Evolutionary conservation across 164 flowering plant genomes (phyloP).

Genomic region (Malania oleifera): DNA sequence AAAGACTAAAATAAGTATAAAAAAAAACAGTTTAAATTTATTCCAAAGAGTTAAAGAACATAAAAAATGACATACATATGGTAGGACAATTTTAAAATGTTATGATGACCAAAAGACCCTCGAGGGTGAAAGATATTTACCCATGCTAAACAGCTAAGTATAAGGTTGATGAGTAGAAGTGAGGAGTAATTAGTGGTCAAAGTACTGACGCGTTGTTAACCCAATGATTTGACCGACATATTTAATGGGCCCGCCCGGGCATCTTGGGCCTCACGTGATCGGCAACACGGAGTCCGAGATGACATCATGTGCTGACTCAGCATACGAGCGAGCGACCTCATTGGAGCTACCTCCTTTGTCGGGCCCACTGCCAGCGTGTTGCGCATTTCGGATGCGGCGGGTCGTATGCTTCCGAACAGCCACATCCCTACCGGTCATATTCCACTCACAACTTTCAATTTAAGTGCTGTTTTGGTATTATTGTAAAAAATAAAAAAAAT

Average conservation of each 20-base stretch:
- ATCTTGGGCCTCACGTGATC: conserved; percentile 43
- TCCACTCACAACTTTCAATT: neutral
- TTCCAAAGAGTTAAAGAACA: neutral
- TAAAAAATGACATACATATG: too few relatives aligned
- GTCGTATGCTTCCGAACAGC: conserved; percentile 11
- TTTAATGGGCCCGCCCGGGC: conserved; percentile 25
- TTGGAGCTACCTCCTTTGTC: neutral
- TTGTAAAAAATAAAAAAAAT: neutral
- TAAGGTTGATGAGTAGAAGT: too few relatives aligned
- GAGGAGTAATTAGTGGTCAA: conserved; percentile 12
- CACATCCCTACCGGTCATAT: too few relatives aligned
- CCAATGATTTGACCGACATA: conserved; percentile 32
- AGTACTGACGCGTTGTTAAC: neutral
- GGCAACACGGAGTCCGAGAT: conserved; percentile 17
- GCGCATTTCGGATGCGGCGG: conserved; percentile 32
- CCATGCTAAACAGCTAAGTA: neutral
- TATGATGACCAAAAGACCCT: conserved; percentile 2
- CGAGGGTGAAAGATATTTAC: too few relatives aligned
- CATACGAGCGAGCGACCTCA: conserved; percentile 2
- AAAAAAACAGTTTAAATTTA: conserved; percentile 2
- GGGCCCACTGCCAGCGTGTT: conserved; percentile 16
- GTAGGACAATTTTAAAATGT: too few relatives aligned
- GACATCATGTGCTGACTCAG: conserved; percentile 17
- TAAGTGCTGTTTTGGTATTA: neutral
- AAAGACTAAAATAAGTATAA: conserved; percentile 7